A percentile compares a stretch with the other conserved stretches of the same genome.
Conservation (phyloP, 768 basidiomycete genomes). For the Lactifluus piperatus region DNA sequence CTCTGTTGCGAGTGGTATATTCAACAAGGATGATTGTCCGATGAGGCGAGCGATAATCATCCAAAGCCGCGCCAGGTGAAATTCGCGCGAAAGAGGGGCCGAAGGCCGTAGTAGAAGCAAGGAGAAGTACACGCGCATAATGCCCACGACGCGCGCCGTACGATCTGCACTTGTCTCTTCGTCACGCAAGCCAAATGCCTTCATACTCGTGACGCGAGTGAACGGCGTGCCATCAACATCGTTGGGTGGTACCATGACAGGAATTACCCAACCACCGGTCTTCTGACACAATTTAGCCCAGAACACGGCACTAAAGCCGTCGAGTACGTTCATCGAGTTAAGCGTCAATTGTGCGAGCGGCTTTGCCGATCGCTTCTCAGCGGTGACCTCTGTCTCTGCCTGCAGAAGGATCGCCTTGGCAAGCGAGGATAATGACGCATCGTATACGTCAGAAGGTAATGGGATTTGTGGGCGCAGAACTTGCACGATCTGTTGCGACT, state of each 20-base stretch:
- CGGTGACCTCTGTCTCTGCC: slow-evolving; percentile 89
- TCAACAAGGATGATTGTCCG: slow-evolving; percentile 41
- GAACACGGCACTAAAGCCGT: slow-evolving; percentile 62
- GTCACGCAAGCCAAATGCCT: slow-evolving; percentile 50
- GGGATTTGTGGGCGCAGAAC: slow-evolving; percentile 30
- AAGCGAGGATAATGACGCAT: slow-evolving; percentile 77
- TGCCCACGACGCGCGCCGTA: slow-evolving; percentile 58
- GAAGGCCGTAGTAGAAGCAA: slow-evolving; percentile 39
- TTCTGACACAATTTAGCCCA: slow-evolving; percentile 81
- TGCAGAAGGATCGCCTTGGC: slow-evolving; percentile 83
- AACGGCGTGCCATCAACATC: slow-evolving; percentile 45
- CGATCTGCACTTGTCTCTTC: slow-evolving; percentile 57
- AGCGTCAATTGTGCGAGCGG: slow-evolving; percentile 76
- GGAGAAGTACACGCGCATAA: slow-evolving; percentile 82
- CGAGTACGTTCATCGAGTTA: slow-evolving; percentile 49
- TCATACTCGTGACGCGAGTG: slow-evolving; percentile 33
- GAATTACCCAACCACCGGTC: slow-evolving; percentile 83
- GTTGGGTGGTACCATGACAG: slow-evolving; percentile 44
- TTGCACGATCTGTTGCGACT: slow-evolving; percentile 38
- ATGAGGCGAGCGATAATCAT: slow-evolving; percentile 60
- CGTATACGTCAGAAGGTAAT: slow-evolving; percentile 41
- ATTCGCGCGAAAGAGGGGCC: slow-evolving; percentile 42
- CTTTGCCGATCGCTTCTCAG: slow-evolving; percentile 74
- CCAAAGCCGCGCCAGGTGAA: slow-evolving; percentile 62
- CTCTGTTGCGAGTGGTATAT: slow-evolving; percentile 52